These are phyloP conservation scores for Nepenthes mirabilis DNA, from an alignment of 148 eudicot species.

Conservation along the genomic window DNA sequence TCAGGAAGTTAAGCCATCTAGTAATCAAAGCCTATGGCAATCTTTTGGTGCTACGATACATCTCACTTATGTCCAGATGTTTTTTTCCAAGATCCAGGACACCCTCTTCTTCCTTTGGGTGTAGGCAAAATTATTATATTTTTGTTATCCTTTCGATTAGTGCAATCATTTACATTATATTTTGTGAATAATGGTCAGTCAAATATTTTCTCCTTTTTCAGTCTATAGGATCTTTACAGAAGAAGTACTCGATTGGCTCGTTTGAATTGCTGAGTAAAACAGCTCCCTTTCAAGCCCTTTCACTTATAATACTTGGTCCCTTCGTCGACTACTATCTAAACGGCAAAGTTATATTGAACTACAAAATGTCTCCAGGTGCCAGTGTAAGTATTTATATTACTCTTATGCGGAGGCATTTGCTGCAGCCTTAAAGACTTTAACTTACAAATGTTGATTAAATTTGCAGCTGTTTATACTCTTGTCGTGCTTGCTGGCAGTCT, in stretches of 20 bases:
- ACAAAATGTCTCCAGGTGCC: constrained; percentile 37
- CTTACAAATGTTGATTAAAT: background rate
- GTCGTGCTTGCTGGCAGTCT: constrained; percentile 55
- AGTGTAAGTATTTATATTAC: constrained; percentile 27
- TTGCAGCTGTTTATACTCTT: constrained; percentile 54
- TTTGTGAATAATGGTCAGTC: background rate
- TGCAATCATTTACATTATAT: background rate
- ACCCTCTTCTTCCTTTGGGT: too few species aligned
- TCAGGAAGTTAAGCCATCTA: too few species aligned
- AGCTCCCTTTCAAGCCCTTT: constrained; percentile 71
- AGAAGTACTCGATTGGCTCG: constrained; percentile 68
- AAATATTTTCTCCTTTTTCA: constrained; percentile 19
- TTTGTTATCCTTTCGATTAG: too few species aligned
- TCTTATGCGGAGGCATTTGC: background rate
- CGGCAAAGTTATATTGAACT: constrained; percentile 31
- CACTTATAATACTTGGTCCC: constrained; percentile 67
- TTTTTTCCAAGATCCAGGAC: too few species aligned
- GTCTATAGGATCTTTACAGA: constrained; percentile 79
- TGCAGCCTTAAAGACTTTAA: background rate
- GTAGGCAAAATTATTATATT: too few species aligned
- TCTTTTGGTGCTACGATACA: too few species aligned
- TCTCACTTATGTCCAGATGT: too few species aligned
- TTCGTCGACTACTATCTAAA: constrained; percentile 48
- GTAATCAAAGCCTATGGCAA: too few species aligned
- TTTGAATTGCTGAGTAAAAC: constrained; percentile 73